Percentiles rank a stretch among this genome's conserved stretches.
These are phyloP conservation scores for Akanthomyces lecanii DNA, from an alignment of 2,329 filamentous ascomycete species.

Conservation along the genomic window DNA sequence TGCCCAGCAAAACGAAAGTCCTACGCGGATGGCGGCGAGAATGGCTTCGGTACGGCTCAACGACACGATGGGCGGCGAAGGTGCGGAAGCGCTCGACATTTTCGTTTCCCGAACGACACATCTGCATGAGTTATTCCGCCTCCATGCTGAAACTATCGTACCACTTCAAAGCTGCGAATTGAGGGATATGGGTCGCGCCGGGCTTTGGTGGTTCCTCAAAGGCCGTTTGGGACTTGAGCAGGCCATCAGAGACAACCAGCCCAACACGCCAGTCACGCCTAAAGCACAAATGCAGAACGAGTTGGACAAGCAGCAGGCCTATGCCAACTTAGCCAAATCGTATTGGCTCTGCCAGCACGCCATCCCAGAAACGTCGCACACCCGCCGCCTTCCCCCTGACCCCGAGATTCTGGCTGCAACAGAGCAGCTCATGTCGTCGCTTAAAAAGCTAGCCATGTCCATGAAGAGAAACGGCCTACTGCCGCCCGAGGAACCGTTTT, in stretches of 20 bases:
- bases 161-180: slow-evolving; percentile 60
- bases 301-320: slow-evolving; percentile 66
- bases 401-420: slow-evolving; percentile 50
- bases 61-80: slow-evolving; percentile 42
- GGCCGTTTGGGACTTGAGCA: slow-evolving; percentile 73
- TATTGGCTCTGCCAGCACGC: slow-evolving; percentile 70
- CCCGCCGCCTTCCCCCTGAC: slow-evolving; percentile 39
- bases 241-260: slow-evolving; percentile 54
- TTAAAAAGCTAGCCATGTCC: slow-evolving; percentile 72
- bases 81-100: slow-evolving; percentile 62
- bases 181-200: slow-evolving; percentile 65
- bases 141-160: slow-evolving; percentile 71
- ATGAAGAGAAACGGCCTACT: slow-evolving; percentile 82
- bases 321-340: slow-evolving; percentile 78
- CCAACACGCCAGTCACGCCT: slow-evolving; percentile 42
- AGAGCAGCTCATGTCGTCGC: slow-evolving; percentile 55
- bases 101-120: slow-evolving; percentile 70
- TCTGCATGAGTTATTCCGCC: slow-evolving; percentile 68
- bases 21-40: slow-evolving; percentile 27
- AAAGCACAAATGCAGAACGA: slow-evolving; percentile 52
- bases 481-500: slow-evolving; percentile 61
- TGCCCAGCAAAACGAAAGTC: slow-evolving; percentile 25
- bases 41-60: slow-evolving; percentile 37
- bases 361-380: slow-evolving; percentile 45
- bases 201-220: slow-evolving; percentile 85